Evolutionary conservation across 1,284 basidiomycete genomes (phyloP), one percentile per base, ranked within the genome.

Genomic region (Apiotrichum gamsii): DNA sequence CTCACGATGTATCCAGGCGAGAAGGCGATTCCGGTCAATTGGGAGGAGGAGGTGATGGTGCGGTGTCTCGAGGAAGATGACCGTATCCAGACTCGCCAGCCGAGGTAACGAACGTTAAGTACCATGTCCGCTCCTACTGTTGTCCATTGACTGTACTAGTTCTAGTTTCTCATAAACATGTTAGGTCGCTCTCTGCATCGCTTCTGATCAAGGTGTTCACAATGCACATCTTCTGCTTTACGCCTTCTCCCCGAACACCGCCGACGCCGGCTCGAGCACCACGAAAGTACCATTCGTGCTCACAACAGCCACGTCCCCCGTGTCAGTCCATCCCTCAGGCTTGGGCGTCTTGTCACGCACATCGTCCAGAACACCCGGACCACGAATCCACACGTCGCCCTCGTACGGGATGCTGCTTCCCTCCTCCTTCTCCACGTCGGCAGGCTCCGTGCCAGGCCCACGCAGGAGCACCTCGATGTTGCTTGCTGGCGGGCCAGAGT

Each of bases 51-150:
- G 6, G 45, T 62, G 8, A 39, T 36, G 42, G 56, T 72, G 19
- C 56, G 70, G 15, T 73, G 72, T 52, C 46, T 73, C 45, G 57
- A 66, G 45, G 67, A 61, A 5, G 57, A 54, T 23, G 72, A 72
- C 58, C 47, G 70, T 14, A 53, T 71, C 23, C 47, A 21, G 2
- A 38, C 53, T 8, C 23, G 36, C 30, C 20, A 51, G 34, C 10
- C 25, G 25, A 6, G 25, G 6, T 28, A 28, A 28, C 25, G 11
- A n/a, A n/a, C n/a, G n/a, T n/a, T n/a, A n/a, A n/a, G n/a, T 28
- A 28, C 25, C 8, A 6, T 28, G 25, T 28, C 6, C 25, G 8
- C 25, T 6, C 25, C 25, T 11, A 6, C 8, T 28, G 25, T 28
- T 28, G 25, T 28, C 11, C 25, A 28, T n/a, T n/a, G n/a, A n/a